These are phyloP conservation scores for Gastrodia elata DNA, from an alignment of 106 monocot species.

Conservation along the genomic window DNA sequence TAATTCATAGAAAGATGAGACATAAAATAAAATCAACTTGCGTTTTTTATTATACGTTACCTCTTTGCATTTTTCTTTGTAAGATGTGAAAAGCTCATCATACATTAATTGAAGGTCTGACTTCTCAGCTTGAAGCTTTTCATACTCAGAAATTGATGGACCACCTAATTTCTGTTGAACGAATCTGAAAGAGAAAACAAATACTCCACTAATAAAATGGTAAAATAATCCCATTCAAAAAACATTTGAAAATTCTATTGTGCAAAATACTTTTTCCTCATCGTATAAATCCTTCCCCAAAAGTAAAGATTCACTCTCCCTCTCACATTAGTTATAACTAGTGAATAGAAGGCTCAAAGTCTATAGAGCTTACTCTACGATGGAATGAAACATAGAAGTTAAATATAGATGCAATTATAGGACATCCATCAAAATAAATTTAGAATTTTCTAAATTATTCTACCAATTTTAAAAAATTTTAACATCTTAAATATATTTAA, in stretches of 20 bases:
- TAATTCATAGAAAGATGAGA: background rate
- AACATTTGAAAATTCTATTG: background rate
- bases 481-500: background rate
- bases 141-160: constrained; percentile 75
- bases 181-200: constrained; percentile 36
- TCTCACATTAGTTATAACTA: background rate
- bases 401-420: background rate
- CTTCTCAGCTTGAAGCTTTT: constrained; percentile 87
- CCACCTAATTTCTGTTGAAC: constrained; percentile 78
- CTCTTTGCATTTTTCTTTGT: constrained; percentile 60
- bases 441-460: background rate
- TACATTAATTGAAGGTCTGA: constrained; percentile 77
- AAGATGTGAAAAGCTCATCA: constrained; percentile 52
- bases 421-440: too few species aligned
- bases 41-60: constrained; percentile 21
- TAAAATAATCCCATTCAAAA: background rate
- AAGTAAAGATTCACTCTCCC: background rate
- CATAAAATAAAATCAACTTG: background rate
- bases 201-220: background rate
- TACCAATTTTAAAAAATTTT: background rate
- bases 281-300: background rate
- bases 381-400: background rate
- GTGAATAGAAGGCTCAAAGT: background rate
- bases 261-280: background rate
- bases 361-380: background rate